Conservation (phyloP, 2,329 filamentous ascomycete species). For the Sporothrix sp. region DNA sequence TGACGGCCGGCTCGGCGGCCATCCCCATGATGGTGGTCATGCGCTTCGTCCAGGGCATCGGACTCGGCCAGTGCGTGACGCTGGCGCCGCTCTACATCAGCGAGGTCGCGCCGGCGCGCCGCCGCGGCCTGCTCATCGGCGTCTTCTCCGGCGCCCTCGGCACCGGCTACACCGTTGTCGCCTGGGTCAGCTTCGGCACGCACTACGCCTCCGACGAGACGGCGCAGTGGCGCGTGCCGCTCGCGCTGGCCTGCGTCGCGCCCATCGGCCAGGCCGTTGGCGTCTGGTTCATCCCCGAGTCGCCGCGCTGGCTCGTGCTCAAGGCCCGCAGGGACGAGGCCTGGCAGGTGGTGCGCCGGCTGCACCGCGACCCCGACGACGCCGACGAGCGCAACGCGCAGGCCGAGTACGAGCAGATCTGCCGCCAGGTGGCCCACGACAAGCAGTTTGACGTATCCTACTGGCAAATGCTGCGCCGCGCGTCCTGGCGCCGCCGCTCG, state of each 20-base stretch:
- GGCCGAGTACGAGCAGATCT: constrained; percentile 35
- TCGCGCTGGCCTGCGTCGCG: constrained; percentile 31
- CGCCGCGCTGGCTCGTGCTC: constrained; percentile 29
- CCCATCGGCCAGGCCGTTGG: constrained; percentile 31
- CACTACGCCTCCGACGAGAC: constrained; percentile 4
- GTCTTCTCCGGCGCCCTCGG: constrained; percentile 13
- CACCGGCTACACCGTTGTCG: constrained; percentile 12
- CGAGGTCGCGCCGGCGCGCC: constrained; percentile 10
- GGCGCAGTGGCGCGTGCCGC: constrained; percentile 30
- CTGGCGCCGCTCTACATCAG: constrained; percentile 15
- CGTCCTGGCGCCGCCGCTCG: constrained; percentile 30
- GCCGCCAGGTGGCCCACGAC: constrained; percentile 33
- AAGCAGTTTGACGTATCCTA: constrained; percentile 22
- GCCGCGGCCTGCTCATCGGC: constrained; percentile 12
- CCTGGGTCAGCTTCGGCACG: constrained; percentile 13
- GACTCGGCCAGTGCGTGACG: constrained; percentile 12
- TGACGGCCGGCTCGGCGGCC: constrained; percentile 13
- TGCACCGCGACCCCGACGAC: constrained; percentile 31
- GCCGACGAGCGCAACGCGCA: constrained; percentile 26
- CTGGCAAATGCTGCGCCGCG: constrained; percentile 29
- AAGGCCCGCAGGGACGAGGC: constrained; percentile 10
- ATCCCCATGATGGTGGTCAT: constrained; percentile 12
- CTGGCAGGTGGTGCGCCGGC: constrained; percentile 27
- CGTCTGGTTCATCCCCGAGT: constrained; percentile 30
- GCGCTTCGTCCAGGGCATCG: constrained; percentile 14